Evolutionary conservation across 768 basidiomycete species (phyloP), one percentile per base, ranked within the genome.

Genomic region (Roridomyces roridus): DNA sequence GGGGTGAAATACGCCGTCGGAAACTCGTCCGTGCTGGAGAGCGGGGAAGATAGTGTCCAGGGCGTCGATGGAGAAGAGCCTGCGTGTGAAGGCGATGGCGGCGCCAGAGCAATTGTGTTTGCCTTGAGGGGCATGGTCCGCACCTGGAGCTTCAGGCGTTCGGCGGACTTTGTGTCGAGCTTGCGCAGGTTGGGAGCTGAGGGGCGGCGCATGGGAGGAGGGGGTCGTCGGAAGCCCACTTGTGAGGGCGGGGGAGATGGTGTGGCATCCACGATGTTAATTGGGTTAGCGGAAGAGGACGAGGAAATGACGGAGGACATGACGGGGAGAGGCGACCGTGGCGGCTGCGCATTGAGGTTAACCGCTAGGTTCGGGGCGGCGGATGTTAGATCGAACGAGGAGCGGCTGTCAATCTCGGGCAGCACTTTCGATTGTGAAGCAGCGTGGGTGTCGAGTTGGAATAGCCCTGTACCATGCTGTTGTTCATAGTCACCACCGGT

Each of bases 161-260:
- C 64, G 24, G 66, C 60, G 17, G 66, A 67, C 34, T 62, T 65
- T 25, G 89, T 90, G 63, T 86, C 81, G 24, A 89, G 68, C n/a
- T 75, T 75, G 20, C 85, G 79, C 26, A 91, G 77, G 53, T 83
- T 83, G 4, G 88, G 85, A 3, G 77, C 82, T 55, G 87, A 89
- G 12, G 88, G 86, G 41, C 85, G 80, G 21, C 83, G 75, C 28
- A 78, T 78, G 4, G 81, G 83, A 12, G 82, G 78, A 7, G 80
- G 78, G 3, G 81, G 77, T 34, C 74, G 70, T 51, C 76, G 71
- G 75, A 89, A 88, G 8, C 73, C 69, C 37, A 85, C 71, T 28
- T 85, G 83, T 4, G 87, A 88, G 1, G 89, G 88, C 0, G 88
- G 85, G 4, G 88, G 86, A 0, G 89, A 89, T 7, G 85, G 84